These are phyloP conservation scores for Farysia itapuensis DNA, from an alignment of 1,284 basidiomycete species.

Conservation along the genomic window DNA sequence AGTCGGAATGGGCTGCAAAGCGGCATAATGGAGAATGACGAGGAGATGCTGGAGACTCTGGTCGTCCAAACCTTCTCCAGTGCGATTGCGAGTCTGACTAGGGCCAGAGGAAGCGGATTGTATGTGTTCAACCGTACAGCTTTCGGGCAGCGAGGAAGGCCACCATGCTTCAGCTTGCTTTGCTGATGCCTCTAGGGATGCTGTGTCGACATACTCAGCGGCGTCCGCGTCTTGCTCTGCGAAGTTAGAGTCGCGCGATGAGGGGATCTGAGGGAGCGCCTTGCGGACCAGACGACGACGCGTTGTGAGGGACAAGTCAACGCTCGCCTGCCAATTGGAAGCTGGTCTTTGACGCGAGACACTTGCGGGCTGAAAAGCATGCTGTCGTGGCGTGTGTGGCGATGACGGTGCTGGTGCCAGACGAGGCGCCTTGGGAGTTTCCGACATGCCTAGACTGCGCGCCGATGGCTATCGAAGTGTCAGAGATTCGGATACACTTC, in stretches of 20 bases:
- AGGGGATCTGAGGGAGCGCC: conserved; percentile 43
- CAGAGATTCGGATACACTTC: too few species aligned
- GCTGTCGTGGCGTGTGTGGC: too few species aligned
- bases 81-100: neutral
- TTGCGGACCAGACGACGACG: conserved; percentile 48
- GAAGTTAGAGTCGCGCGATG: neutral
- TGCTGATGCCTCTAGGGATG: conserved; percentile 11
- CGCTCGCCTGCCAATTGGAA: conserved; percentile 39
- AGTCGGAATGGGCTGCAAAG: conserved; percentile 9
- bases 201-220: conserved; percentile 4
- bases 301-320: conserved; percentile 44
- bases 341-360: conserved; percentile 8
- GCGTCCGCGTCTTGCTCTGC: neutral
- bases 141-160: conserved; percentile 19
- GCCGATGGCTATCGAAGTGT: too few species aligned
- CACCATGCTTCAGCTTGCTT: conserved; percentile 31
- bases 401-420: too few species aligned
- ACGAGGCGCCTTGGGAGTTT: too few species aligned
- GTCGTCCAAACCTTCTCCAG: conserved; percentile 28
- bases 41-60: conserved; percentile 29
- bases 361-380: too few species aligned
- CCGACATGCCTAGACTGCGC: too few species aligned
- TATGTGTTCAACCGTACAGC: neutral
- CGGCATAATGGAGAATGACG: conserved; percentile 31
- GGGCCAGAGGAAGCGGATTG: neutral